phyloP scores from a whole-genome alignment of 2,329 filamentous ascomycete species.

The Colletotrichum phormii region DNA sequence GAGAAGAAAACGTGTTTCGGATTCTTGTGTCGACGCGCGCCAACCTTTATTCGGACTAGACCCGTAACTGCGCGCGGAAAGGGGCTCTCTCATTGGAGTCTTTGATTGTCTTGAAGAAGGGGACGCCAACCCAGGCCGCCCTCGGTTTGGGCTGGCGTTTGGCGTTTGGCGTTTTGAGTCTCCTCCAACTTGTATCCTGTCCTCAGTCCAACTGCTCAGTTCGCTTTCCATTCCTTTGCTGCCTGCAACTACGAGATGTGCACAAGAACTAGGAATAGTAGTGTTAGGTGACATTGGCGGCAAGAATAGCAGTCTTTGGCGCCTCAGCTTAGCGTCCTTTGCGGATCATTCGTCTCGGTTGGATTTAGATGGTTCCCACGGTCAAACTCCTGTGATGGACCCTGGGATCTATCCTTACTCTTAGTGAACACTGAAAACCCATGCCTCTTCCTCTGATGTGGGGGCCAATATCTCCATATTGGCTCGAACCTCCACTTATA shows the following conservation, averaged over 20 bases:
- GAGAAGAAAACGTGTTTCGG: constrained; percentile 23
- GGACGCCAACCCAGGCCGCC: background rate
- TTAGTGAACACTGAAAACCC: too few relatives aligned
- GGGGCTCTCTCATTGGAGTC: background rate
- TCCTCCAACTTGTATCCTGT: background rate
- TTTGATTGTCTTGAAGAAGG: background rate
- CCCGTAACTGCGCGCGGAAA: background rate
- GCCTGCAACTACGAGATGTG: background rate
- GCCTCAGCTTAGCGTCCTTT: constrained; percentile 1
- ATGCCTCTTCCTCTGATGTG: too few relatives aligned
- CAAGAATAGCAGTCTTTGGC: constrained; percentile 1
- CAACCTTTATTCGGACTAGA: background rate
- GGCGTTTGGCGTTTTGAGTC: background rate
- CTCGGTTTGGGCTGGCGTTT: background rate
- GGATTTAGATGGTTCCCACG: background rate
- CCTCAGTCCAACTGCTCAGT: background rate
- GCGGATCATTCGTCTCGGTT: background rate
- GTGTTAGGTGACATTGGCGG: background rate
- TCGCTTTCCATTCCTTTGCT: background rate
- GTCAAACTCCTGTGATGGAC: background rate
- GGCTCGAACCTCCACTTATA: background rate
- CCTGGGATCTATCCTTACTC: background rate
- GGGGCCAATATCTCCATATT: background rate
- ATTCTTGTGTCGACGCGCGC: background rate
- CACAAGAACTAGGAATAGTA: background rate